Base-by-base conservation (phyloP, 768 basidiomycete genomes). In the Tylopilus sp. region DNA sequence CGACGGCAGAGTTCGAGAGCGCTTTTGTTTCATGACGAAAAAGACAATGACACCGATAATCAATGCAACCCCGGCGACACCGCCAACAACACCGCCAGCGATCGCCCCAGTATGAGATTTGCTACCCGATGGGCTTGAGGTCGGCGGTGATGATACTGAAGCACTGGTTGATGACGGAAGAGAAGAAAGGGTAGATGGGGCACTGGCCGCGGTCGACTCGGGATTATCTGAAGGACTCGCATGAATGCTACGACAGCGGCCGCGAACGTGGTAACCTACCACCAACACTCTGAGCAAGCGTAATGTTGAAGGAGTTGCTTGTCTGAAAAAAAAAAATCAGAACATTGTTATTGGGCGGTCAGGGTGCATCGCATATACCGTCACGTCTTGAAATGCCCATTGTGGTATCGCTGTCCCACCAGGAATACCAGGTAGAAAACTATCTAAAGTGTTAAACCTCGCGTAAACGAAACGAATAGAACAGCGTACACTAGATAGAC, bases 321-420 rank as follows among this genome's bases (percentile, higher is more conserved):
- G 16, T 22, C 74, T 78, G 44, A 9, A 33, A 50, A 49, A 19
- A 31, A 22, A 43, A 4, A 19, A 17, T 57, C 40, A 65, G 45
- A 4, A 57, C 6, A 55, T 29, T 50, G 22, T 40, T 16, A n/a
- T 17, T 21, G 22, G 11, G 54, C 16, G 16, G 10, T 4, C 0
- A 8, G 24, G 17, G 11, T 14, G 22, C 26, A 30, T 56, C 64
- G 38, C 29, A 33, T 77, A 41, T 60, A 78, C 76, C 60, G 72
- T 64, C 21, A 85, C 77, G 52, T 83, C 76, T 30, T 80, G 67
- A 54, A 78, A 87, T 12, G 84, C 84, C 85, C 85, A 87, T 10
- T 75, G 76, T 12, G 84, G 85, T 17, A 86, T 73, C 10, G 72
- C 69, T 2, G 79, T 72, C 6, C 76, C 77, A 0, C 60, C 53